phyloP scores from a whole-genome alignment of 371 early-diverging fungal species.

The Mortierella sp. region DNA sequence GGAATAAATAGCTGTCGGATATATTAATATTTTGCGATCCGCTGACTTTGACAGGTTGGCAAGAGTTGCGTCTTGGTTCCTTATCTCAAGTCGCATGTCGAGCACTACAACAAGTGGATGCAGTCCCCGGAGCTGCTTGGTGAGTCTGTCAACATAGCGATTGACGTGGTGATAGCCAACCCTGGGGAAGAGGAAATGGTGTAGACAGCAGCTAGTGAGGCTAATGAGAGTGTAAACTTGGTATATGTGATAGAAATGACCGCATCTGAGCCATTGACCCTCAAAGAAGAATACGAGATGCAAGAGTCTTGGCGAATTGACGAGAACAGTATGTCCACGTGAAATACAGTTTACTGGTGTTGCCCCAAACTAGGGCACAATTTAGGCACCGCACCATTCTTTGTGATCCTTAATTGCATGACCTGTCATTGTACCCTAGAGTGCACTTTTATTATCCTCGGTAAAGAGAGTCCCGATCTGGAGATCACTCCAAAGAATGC shows the following conservation, averaged over 20 bases:
- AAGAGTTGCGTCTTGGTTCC: conserved; percentile 83
- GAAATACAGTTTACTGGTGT: not conserved
- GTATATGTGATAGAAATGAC: conserved; percentile 80
- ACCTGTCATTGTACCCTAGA: conserved; percentile 50
- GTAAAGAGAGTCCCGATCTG: conserved; percentile 42
- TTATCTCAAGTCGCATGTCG: conserved; percentile 88
- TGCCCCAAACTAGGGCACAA: not conserved
- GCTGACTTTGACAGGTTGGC: conserved; percentile 66
- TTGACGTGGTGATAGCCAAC: not conserved
- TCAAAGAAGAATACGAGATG: conserved; percentile 96
- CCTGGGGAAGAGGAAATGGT: too few species aligned
- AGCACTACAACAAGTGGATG: conserved; percentile 95
- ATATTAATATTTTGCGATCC: conserved; percentile 1
- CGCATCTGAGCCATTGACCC: conserved; percentile 91
- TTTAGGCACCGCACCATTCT: too few species aligned
- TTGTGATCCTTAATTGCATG: not conserved
- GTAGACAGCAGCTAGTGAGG: too few species aligned
- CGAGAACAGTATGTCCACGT: conserved; percentile 72
- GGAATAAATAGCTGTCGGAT: not conserved
- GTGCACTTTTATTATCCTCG: conserved; percentile 80
- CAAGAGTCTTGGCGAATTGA: conserved; percentile 91
- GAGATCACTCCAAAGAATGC: conserved; percentile 59
- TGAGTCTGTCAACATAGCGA: conserved; percentile 21
- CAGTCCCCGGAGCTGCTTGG: conserved; percentile 86
- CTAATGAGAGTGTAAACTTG: too few species aligned